Evolutionary conservation across 306 rosid genomes (phyloP).

Genomic region (Rubus idaeus): DNA sequence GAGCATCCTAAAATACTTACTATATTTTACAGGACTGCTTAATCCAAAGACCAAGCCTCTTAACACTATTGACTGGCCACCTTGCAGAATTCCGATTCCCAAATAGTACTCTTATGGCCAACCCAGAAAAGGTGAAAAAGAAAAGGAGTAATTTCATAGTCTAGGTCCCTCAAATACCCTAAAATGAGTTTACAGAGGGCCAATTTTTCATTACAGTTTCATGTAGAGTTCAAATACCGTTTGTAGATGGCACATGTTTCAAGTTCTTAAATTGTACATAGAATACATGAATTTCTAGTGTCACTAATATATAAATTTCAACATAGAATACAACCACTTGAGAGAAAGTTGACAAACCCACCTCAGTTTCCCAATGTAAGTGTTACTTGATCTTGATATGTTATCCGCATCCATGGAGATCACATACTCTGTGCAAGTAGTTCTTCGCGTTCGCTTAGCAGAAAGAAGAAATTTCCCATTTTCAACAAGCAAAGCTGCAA

Average conservation of each 20-base stretch:
- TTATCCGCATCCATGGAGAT: constrained; percentile 82
- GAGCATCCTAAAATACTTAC: neutral
- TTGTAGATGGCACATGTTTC: neutral
- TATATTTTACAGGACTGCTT: neutral
- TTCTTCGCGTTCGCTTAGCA: constrained; percentile 79
- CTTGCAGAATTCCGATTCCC: neutral
- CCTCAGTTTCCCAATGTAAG: constrained; percentile 90
- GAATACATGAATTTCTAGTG: no score
- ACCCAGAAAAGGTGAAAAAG: neutral
- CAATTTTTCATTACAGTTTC: neutral
- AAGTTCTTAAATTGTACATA: neutral
- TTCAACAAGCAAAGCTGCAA: constrained; percentile 78
- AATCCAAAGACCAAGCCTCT: neutral
- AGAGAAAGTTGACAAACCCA: constrained; percentile 18
- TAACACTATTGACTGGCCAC: neutral
- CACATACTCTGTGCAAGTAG: constrained; percentile 84
- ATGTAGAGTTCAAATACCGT: neutral
- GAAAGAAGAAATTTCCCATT: constrained; percentile 93
- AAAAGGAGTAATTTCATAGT: neutral
- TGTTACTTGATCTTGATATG: constrained; percentile 78
- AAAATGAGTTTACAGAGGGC: neutral
- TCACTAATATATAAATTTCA: neutral
- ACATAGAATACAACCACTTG: neutral
- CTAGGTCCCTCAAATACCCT: neutral
- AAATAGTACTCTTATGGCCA: neutral